Evolutionary conservation across 495 filamentous ascomycete genomes (phyloP).

Genomic region (Penicillium herquei): DNA sequence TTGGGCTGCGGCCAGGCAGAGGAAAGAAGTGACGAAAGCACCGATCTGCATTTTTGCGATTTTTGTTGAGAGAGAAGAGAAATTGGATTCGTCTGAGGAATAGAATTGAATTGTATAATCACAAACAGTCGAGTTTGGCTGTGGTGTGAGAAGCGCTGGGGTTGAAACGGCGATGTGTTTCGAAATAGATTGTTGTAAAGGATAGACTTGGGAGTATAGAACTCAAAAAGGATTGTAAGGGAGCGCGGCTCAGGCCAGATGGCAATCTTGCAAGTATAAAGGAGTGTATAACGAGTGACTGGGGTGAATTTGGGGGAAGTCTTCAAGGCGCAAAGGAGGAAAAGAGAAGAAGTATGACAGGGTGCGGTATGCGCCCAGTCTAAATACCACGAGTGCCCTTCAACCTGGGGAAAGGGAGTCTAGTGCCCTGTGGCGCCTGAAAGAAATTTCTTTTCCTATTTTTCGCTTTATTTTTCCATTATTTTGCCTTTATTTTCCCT

Average conservation of each 20-base stretch:
- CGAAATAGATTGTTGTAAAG: neutral
- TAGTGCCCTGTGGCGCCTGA: neutral
- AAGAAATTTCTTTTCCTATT: neutral
- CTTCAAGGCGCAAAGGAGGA: constrained; percentile 15
- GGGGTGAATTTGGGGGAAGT: constrained; percentile 11
- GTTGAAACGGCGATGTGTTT: neutral
- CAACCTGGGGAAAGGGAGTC: constrained; percentile 3
- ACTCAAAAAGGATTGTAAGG: constrained; percentile 5
- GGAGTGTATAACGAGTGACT: constrained; percentile 25
- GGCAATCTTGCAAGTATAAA: constrained; percentile 12
- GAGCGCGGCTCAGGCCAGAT: constrained; percentile 29
- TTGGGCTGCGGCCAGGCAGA: constrained; percentile 36
- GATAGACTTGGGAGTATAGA: neutral
- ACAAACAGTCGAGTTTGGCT: neutral
- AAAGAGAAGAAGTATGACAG: constrained; percentile 20
- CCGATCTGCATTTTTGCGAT: constrained; percentile 35
- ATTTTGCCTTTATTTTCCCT: constrained; percentile 5
- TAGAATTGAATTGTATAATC: neutral
- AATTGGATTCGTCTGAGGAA: neutral
- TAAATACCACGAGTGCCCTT: constrained; percentile 20
- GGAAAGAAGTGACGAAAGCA: constrained; percentile 32
- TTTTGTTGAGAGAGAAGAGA: neutral
- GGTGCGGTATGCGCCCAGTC: constrained; percentile 19
- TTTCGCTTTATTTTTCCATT: constrained; percentile 7
- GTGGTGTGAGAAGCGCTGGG: neutral